phyloP scores from a whole-genome alignment of 2,329 filamentous ascomycete genomes.

The Trichophyton verrucosum region DNA sequence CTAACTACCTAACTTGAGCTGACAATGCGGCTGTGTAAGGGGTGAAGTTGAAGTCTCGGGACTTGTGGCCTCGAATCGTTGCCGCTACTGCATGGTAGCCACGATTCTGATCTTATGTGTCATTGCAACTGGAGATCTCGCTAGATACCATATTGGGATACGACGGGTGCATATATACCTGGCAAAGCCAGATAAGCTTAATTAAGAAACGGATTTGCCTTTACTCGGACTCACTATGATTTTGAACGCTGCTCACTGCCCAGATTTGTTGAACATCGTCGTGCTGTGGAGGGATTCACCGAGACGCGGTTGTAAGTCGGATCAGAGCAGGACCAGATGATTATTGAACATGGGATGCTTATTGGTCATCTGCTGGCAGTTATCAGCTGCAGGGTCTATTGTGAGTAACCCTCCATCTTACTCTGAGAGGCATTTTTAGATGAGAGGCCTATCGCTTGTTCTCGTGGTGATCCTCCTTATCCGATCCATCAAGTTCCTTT shows the following conservation, averaged over 20 bases:
- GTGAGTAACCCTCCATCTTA: not conserved
- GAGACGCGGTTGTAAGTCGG: not conserved
- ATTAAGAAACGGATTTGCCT: not conserved
- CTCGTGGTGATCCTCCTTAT: not conserved
- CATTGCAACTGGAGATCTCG: not conserved
- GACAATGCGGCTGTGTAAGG: not conserved
- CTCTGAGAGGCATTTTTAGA: not conserved
- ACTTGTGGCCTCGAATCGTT: not conserved
- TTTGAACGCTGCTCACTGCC: not conserved
- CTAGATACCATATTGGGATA: not conserved
- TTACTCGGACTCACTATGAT: not conserved
- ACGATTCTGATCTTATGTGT: not conserved
- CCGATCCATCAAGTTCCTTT: not conserved
- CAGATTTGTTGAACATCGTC: not conserved
- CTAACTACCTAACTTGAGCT: not conserved
- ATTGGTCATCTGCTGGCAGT: not conserved
- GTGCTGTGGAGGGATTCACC: not conserved
- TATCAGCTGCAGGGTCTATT: not conserved
- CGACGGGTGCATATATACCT: not conserved
- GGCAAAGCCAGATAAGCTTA: not conserved
- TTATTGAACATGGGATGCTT: not conserved
- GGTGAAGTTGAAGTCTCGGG: not conserved
- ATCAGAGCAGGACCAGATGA: not conserved
- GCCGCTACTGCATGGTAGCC: not conserved
- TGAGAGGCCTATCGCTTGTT: not conserved